phyloP scores from a whole-genome alignment of 139 green algal genomes.

The Chlamydomonas incerta region DNA sequence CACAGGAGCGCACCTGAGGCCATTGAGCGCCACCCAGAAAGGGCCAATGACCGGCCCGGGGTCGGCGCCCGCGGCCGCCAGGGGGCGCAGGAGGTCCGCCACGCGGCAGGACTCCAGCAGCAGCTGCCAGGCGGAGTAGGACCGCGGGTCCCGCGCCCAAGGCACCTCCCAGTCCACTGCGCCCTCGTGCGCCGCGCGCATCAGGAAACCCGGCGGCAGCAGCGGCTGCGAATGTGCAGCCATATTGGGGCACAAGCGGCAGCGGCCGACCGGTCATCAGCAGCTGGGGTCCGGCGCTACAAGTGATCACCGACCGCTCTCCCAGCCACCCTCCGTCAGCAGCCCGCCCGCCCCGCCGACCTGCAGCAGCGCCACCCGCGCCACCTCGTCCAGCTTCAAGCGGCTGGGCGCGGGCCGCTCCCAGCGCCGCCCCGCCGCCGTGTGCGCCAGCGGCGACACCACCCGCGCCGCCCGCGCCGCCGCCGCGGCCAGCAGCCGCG shows the following conservation, averaged over 20 bases:
- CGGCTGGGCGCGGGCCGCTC: not conserved
- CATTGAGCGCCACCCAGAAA: not conserved
- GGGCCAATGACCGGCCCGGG: not conserved
- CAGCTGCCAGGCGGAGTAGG: not conserved
- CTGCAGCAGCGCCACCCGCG: not conserved
- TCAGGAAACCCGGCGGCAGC: not conserved
- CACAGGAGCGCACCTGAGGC: not conserved
- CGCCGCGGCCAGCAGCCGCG: slow-evolving; percentile 1
- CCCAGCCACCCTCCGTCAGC: no score
- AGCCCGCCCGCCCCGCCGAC: not conserved
- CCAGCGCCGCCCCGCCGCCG: not conserved
- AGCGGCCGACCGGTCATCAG: no score
- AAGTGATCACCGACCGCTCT: not conserved
- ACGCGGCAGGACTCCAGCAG: not conserved
- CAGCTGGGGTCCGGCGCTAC: not conserved
- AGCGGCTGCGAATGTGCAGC: not conserved
- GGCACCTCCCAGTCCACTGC: slow-evolving; percentile 1
- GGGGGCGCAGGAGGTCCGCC: not conserved
- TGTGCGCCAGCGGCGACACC: not conserved
- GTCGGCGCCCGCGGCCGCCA: not conserved
- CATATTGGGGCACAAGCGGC: not conserved
- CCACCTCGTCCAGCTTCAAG: not conserved
- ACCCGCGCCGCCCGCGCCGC: not conserved
- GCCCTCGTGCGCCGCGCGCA: not conserved
- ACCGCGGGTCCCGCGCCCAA: not conserved